A percentile compares a stretch with the other conserved stretches of the same genome.
Evolutionary conservation across 495 filamentous ascomycete genomes (phyloP).

Genomic region (Tricharina praecox): DNA sequence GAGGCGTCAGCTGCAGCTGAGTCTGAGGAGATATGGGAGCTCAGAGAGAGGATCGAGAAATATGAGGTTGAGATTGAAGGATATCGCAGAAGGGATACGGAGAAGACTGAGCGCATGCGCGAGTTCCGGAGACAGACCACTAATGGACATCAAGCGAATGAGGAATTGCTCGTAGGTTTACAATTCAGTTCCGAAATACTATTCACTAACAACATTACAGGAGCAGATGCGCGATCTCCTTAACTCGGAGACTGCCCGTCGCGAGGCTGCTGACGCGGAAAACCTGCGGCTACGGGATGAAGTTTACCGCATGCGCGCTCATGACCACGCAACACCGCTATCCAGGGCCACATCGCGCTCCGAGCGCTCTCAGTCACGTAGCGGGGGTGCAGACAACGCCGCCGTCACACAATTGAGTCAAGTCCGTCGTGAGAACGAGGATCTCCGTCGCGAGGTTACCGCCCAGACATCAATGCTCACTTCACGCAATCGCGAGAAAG

Average conservation of each 20-base stretch:
- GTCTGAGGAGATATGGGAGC: slow-evolving; percentile 67
- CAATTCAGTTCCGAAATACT: not conserved
- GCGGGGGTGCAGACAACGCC: slow-evolving; percentile 27
- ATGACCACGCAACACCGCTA: slow-evolving; percentile 39
- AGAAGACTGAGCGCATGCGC: slow-evolving; percentile 16
- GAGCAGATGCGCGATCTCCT: slow-evolving; percentile 47
- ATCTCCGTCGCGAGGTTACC: slow-evolving; percentile 76
- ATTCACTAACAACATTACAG: slow-evolving; percentile 12
- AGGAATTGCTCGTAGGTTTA: slow-evolving; percentile 55
- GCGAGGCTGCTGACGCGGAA: slow-evolving; percentile 82
- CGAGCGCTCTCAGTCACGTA: slow-evolving; percentile 39
- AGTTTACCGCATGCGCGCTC: slow-evolving; percentile 51
- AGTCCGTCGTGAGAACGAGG: slow-evolving; percentile 79
- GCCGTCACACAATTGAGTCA: slow-evolving; percentile 33
- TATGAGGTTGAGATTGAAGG: slow-evolving; percentile 72
- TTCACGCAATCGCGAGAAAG: slow-evolving; percentile 84
- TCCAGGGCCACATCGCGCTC: slow-evolving; percentile 50
- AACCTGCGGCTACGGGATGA: slow-evolving; percentile 74
- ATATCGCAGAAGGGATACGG: slow-evolving; percentile 50
- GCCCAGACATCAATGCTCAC: slow-evolving; percentile 97
- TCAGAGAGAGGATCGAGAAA: slow-evolving; percentile 67
- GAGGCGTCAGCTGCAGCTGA: slow-evolving; percentile 52
- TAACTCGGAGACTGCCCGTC: slow-evolving; percentile 76
- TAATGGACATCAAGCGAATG: slow-evolving; percentile 46
- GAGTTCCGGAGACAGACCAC: slow-evolving; percentile 6